phyloP scores from a whole-genome alignment of 176 grass and related monocot species.

The Cenchrus purpureus region DNA sequence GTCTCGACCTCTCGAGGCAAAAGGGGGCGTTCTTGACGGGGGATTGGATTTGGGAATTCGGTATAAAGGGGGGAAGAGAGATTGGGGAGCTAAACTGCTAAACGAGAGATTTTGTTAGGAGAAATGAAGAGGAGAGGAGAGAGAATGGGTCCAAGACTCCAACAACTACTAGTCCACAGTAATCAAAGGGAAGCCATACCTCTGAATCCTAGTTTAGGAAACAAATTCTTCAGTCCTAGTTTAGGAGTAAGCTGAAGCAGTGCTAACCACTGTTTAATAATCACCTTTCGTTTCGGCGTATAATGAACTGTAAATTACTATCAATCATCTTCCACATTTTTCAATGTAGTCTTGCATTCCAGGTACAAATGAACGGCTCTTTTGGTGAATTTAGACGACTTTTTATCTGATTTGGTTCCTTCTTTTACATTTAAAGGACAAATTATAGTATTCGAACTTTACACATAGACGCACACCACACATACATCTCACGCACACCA shows the following conservation, averaged over 20 bases:
- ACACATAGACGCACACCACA: too few relatives aligned
- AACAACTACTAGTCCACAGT: conserved; percentile 26
- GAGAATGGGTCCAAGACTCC: conserved; percentile 24
- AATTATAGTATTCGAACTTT: too few relatives aligned
- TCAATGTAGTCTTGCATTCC: too few relatives aligned
- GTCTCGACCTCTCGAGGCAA: neutral
- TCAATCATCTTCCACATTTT: too few relatives aligned
- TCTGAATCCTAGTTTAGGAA: neutral
- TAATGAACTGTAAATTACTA: neutral
- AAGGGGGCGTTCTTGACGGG: neutral
- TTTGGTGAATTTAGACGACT: too few relatives aligned
- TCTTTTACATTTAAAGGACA: too few relatives aligned
- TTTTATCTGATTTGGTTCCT: too few relatives aligned
- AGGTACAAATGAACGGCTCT: too few relatives aligned
- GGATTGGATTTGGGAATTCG: conserved; percentile 41
- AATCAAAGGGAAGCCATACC: neutral
- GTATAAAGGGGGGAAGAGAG: neutral
- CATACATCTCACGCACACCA: too few relatives aligned
- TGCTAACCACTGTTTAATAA: neutral
- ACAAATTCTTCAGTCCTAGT: neutral
- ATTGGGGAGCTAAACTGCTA: conserved; percentile 4
- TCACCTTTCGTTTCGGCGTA: neutral
- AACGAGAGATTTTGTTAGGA: conserved; percentile 45
- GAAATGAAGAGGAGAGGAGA: conserved; percentile 11
- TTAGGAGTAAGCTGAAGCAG: neutral